Base-by-base conservation (phyloP, 2,329 filamentous ascomycete genomes). In the Zymoseptoria pseudotritici region DNA sequence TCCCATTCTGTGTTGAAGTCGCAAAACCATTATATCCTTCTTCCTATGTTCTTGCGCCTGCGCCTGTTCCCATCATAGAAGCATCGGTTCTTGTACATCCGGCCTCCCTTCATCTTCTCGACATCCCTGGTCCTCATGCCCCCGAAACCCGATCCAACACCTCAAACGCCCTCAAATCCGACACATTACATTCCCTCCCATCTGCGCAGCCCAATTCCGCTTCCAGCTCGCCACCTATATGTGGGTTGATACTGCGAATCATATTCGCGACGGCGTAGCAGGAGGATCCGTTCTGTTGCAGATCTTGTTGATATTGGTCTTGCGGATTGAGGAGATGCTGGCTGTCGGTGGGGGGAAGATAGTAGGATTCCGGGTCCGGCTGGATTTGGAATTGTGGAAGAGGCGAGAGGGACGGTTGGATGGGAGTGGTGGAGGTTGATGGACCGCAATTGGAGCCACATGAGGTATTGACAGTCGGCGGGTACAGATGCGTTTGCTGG, bases 221-320 rank as follows among this genome's bases (percentile, higher is more conserved):
- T 51, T 76, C 75, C 7, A 79, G 60, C 13, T 74, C 71, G 4
- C 70, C 63, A 1, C 71, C 74, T 21, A 74, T 69, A 17, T 73
- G 71, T 3, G 72, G 70, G 24, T 74, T 70, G 71, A 80, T 77
- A 9, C 70, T 75, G 19, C 76, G 72, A 26, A 80, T 78, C 42
- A 79, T 76, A 49, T 77, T 75, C 6, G 77, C 73, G 17, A 78
- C 77, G 61, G 74, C 71, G n/a, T 76, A 66, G 56, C 73, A 77
- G 0, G 75, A 75, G 3, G 65, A 52, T 52, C 20, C 19, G 7
- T 22, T n/a, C 4, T 8, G 26, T 54, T 54, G 58, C 29, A 11
- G 24, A 7, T 21, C 31, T 36, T 55, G 57, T 5, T 50, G 56
- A 26, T 46, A 20, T 42, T 26, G 50, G 22, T 24, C 9, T 24